A percentile compares a stretch with the other conserved stretches of the same genome.
Conservation (phyloP, 1,284 basidiomycete species). For the Boletus austroedulis region DNA sequence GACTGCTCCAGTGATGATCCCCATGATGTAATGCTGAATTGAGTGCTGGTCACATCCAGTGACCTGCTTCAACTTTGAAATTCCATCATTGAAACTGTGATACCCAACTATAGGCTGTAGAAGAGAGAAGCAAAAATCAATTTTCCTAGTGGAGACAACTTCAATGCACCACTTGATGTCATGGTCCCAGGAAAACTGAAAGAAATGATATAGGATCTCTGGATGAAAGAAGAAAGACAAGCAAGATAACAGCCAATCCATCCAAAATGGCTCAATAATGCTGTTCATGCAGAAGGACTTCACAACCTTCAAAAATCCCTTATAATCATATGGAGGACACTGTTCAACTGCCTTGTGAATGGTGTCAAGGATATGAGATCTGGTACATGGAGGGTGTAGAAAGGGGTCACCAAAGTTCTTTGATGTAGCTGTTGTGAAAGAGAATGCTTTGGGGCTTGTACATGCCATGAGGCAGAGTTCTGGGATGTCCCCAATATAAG, state of each 20-base stretch:
- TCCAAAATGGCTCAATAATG: neutral
- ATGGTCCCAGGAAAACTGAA: too few species aligned
- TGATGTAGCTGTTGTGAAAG: neutral
- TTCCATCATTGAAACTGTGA: neutral
- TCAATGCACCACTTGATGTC: neutral
- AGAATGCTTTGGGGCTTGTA: neutral
- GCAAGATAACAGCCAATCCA: too few species aligned
- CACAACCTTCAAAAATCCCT: neutral
- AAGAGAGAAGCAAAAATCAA: neutral
- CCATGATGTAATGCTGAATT: too few species aligned
- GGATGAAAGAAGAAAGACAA: too few species aligned
- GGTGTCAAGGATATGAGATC: too few species aligned
- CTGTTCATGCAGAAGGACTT: neutral
- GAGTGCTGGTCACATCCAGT: too few species aligned
- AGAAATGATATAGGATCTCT: too few species aligned
- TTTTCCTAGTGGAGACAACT: neutral
- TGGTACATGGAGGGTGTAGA: neutral
- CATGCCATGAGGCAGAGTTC: neutral
- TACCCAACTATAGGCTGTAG: neutral
- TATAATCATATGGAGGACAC: neutral
- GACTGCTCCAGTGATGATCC: too few species aligned
- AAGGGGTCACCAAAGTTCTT: neutral
- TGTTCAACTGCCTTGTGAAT: neutral
- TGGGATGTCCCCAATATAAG: neutral
- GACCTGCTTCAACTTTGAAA: neutral